These are phyloP conservation scores for Nemania serpens DNA, from an alignment of 2,329 filamentous ascomycete genomes.

Conservation along the genomic window DNA sequence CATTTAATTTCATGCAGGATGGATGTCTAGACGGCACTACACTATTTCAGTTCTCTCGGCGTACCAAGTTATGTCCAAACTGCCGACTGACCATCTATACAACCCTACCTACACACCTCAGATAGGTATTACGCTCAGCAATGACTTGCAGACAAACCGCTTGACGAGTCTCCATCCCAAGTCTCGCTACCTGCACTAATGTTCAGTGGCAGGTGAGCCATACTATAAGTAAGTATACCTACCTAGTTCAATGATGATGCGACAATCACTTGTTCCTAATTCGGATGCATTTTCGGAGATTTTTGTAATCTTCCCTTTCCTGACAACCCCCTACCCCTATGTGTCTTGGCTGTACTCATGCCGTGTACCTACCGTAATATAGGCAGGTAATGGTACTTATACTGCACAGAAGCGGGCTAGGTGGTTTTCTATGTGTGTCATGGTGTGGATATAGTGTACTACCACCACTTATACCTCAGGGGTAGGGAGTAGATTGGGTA, in stretches of 20 bases:
- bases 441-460: not conserved
- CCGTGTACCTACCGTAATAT: not conserved
- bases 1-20: conserved; percentile 16
- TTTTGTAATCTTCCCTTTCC: conserved; percentile 19
- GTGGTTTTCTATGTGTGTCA: not conserved
- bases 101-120: too few relatives aligned
- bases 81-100: not conserved
- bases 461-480: too few relatives aligned
- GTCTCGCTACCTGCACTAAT: not conserved
- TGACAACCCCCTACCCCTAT: conserved; percentile 14
- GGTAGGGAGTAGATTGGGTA: too few relatives aligned
- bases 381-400: not conserved
- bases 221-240: not conserved
- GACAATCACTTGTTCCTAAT: conserved; percentile 25
- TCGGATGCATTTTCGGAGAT: conserved; percentile 21
- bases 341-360: conserved; percentile 14
- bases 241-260: conserved; percentile 14
- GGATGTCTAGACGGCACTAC: not conserved
- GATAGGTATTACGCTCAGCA: not conserved
- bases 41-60: not conserved
- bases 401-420: conserved; percentile 1
- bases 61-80: not conserved
- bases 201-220: too few relatives aligned
- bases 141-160: conserved; percentile 18
- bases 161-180: not conserved